Evolutionary conservation across 257 asterid species (phyloP), one percentile per base, ranked within the genome.

Genomic region (Solanum chilense): DNA sequence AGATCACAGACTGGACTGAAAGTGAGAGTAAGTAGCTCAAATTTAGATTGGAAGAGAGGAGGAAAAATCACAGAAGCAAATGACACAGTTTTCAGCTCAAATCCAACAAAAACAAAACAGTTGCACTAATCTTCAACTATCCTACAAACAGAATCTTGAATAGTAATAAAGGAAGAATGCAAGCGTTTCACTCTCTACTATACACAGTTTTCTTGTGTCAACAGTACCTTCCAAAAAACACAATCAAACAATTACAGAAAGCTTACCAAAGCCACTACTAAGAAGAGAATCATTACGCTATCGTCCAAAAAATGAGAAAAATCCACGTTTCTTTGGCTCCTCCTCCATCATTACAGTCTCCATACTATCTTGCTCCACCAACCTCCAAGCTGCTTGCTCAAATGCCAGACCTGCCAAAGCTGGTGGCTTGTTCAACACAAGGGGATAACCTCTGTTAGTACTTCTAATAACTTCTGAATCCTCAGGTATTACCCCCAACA

Each of bases 361-460:
- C 99, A 97, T 97, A 88, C 95, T 97, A 87, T 97, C 99, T 93
- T 97, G 99, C 93, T 97, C 99, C 60, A 95, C 99, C 94, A 97
- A 85, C 91, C 99, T 91, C 99, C 99, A 97, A 0, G 99, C 99
- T 0, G 99, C 99, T 91, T 97, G 99, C 90, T 97, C 99, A 52
- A 97, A 97, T 0, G 99, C 98, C 90, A 96, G 89, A 23, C 99
- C 99, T 0, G 99, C 99, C 92, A 95, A 74, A 2, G 99, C 95
- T 0, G 99, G 99, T 23, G 99, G 99, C 92, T 94, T 97, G 88
- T 97, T 97, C 90, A 97, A 88, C 45, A 94, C 99, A 93, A 97
- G 90, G 0, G 99, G 99, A 77, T 92, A 94, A 18, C 99, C 99
- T 86, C 98, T 87, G 77, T 97, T 97, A 0, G 99, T 95, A 90